Base-by-base conservation (phyloP, 441 rosid genomes). In the Bocquillonia castaneifolia region DNA sequence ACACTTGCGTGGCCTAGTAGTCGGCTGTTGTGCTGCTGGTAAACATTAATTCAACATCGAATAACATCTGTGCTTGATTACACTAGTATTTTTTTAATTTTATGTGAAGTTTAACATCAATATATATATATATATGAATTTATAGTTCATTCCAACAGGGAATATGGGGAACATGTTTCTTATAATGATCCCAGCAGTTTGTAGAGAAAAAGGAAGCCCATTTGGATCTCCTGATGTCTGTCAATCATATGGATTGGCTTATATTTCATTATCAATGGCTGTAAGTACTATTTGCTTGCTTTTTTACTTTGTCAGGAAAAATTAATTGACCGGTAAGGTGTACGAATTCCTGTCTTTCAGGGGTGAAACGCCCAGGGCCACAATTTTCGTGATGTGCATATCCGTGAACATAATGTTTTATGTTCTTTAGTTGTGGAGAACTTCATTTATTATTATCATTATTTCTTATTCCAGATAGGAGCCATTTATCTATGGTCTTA, bases 1-100 rank as follows among this genome's bases (percentile, higher is more conserved):
- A 0, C 80, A 87, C 69, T 76, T 92, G 55, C 84, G 79, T 37
- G 96, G 95, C 53, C 85, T 92, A 28, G 63, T 90, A n/a, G 72
- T 88, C 23, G 96, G 90, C 66, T 90, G 95, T 68, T 86, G 96
- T 67, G 90, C 98, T 58, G 95, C 90, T 73, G 92, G 97, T 84
- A 77, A 67, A 8, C 50, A 44, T 55, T 26, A 39, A n/a, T n/a
- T n/a, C n/a, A n/a, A n/a, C n/a, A n/a, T n/a, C n/a, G n/a, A n/a
- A n/a, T n/a, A n/a, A n/a, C n/a, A n/a, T n/a, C n/a, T n/a, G n/a
- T n/a, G n/a, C n/a, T n/a, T n/a, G n/a, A n/a, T n/a, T n/a, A n/a
- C n/a, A n/a, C n/a, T n/a, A n/a, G n/a, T n/a, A n/a, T n/a, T n/a
- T n/a, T n/a, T n/a, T n/a, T n/a, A n/a, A n/a, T n/a, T n/a, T n/a